Percentiles rank a stretch among this genome's conserved stretches.
phyloP scores from a whole-genome alignment of 2,329 filamentous ascomycete species.

The Cryphonectria radicalis region DNA sequence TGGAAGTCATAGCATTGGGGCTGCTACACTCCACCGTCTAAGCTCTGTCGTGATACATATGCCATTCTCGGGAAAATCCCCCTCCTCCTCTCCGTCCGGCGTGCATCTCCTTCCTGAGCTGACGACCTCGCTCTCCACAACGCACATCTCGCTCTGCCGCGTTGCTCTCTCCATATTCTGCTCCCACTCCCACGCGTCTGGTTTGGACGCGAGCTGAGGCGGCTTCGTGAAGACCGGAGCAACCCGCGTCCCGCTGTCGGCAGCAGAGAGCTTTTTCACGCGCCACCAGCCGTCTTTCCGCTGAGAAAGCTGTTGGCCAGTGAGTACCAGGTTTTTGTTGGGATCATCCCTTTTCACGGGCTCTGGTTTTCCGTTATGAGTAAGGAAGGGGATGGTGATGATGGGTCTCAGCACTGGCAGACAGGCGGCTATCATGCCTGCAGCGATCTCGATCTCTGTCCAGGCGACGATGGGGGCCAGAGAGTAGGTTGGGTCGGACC shows the following conservation, averaged over 20 bases:
- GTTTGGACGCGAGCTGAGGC: slow-evolving; percentile 14
- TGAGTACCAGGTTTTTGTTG: slow-evolving; percentile 14
- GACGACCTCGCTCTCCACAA: slow-evolving; percentile 11
- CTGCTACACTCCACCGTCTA: slow-evolving; percentile 11
- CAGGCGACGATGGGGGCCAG: slow-evolving; percentile 51
- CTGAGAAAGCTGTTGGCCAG: neutral
- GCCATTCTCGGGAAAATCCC: slow-evolving; percentile 1
- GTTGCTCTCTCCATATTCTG: neutral
- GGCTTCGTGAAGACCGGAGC: slow-evolving; percentile 18
- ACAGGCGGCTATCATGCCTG: slow-evolving; percentile 57
- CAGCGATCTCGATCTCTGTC: slow-evolving; percentile 53
- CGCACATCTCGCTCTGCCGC: slow-evolving; percentile 6
- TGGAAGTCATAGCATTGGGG: neutral
- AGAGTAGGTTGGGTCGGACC: slow-evolving; percentile 49
- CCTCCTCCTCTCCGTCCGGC: neutral
- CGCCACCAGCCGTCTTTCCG: slow-evolving; percentile 1
- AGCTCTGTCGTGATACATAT: slow-evolving; percentile 15
- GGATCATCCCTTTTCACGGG: slow-evolving; percentile 37
- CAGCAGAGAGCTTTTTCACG: slow-evolving; percentile 23
- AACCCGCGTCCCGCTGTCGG: slow-evolving; percentile 18
- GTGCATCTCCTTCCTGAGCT: neutral
- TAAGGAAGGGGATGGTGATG: slow-evolving; percentile 43
- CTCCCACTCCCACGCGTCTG: slow-evolving; percentile 12
- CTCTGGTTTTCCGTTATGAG: slow-evolving; percentile 24
- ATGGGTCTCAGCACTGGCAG: slow-evolving; percentile 56